phyloP scores from a whole-genome alignment of 371 early-diverging fungal species.

The Mucor saturninus region DNA sequence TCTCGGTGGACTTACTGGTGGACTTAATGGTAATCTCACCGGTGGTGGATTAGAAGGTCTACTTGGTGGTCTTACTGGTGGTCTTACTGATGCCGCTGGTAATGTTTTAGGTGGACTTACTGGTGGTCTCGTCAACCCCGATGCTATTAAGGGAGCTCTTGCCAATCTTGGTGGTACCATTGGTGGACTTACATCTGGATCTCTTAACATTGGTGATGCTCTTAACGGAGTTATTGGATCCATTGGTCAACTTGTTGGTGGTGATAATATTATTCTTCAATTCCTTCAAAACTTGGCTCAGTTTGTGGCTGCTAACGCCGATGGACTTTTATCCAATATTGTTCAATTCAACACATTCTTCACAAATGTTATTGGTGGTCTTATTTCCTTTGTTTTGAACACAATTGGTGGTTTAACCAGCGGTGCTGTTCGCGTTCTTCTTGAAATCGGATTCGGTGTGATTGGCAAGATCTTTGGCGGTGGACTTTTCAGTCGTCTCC shows the following conservation, averaged over 20 bases:
- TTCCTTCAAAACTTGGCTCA: conserved; percentile 3
- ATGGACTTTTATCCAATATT: not conserved
- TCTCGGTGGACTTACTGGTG: conserved; percentile 6
- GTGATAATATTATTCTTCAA: conserved; percentile 4
- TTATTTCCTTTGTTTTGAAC: not conserved
- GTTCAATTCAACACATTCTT: conserved; percentile 1
- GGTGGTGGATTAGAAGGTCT: not conserved
- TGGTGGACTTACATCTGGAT: conserved; percentile 2
- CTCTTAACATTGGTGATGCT: not conserved
- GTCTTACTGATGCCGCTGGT: not conserved
- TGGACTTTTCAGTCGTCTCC: conserved; percentile 3
- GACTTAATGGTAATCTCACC: not conserved
- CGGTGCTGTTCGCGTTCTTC: not conserved
- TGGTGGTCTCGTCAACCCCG: not conserved
- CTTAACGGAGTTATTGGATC: not conserved
- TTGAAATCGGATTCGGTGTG: not conserved
- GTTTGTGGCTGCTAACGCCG: conserved; percentile 4
- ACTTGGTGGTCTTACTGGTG: conserved; percentile 1
- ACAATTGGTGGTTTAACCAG: not conserved
- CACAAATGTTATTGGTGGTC: not conserved
- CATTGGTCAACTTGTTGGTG: not conserved
- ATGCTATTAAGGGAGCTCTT: not conserved
- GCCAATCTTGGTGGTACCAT: not conserved
- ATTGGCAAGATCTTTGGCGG: conserved; percentile 1
- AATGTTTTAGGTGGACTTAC: conserved; percentile 2